These are phyloP conservation scores for Fusarium sp. DNA, from an alignment of 2,329 filamentous ascomycete genomes.

Conservation along the genomic window DNA sequence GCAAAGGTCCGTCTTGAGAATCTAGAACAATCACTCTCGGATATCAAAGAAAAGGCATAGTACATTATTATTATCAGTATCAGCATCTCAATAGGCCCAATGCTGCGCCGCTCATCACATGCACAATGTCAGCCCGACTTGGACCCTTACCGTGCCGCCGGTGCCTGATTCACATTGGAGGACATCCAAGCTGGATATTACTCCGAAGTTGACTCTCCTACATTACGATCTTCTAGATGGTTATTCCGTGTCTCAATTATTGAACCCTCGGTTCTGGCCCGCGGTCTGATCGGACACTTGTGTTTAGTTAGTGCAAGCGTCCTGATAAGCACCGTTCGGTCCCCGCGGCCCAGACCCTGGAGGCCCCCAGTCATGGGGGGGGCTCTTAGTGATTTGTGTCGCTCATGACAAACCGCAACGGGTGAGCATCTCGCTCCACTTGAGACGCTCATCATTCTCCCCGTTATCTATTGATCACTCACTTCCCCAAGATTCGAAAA, in stretches of 20 bases:
- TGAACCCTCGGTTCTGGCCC: not conserved
- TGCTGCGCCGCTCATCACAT: not conserved
- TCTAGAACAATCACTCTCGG: not conserved
- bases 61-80: not conserved
- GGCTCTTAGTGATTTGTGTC: conserved; percentile 29
- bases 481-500: conserved; percentile 10
- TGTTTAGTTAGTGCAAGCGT: conserved; percentile 53
- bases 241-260: not conserved
- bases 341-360: conserved; percentile 10
- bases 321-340: conserved; percentile 21
- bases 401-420: conserved; percentile 31
- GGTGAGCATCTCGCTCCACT: not conserved
- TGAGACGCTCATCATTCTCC: not conserved
- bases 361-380: conserved; percentile 1
- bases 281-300: conserved; percentile 45
- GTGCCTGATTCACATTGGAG: not conserved
- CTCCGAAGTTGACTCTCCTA: not conserved
- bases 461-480: conserved; percentile 14
- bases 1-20: not conserved
- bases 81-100: not conserved
- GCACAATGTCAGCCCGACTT: not conserved
- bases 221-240: not conserved
- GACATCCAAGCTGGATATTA: not conserved
- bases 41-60: not conserved
- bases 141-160: not conserved